These are phyloP conservation scores for Claviceps spartinae DNA, from an alignment of 2,329 filamentous ascomycete genomes.

Conservation along the genomic window DNA sequence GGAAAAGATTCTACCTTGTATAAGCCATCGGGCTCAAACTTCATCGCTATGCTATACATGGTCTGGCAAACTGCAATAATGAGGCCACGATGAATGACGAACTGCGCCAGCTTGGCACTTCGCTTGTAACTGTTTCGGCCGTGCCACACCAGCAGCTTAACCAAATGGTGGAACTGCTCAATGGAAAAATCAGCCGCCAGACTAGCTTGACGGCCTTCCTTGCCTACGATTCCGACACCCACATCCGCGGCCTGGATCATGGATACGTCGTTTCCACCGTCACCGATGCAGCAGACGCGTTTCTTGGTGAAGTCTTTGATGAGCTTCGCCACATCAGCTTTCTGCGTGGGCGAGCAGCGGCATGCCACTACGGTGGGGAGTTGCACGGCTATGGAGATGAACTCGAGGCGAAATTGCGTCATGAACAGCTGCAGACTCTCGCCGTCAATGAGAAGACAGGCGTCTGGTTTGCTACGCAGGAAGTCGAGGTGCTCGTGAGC, in stretches of 20 bases:
- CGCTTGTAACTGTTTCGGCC: slow-evolving; percentile 95
- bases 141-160: slow-evolving; percentile 97
- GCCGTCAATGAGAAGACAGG: slow-evolving; percentile 84
- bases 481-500: slow-evolving; percentile 84
- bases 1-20: slow-evolving; percentile 46
- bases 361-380: slow-evolving; percentile 91
- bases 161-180: slow-evolving; percentile 86
- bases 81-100: slow-evolving; percentile 92
- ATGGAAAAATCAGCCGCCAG: slow-evolving; percentile 95
- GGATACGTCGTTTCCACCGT: slow-evolving; percentile 94
- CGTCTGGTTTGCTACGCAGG: slow-evolving; percentile 73
- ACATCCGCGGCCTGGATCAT: slow-evolving; percentile 99
- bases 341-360: slow-evolving; percentile 91
- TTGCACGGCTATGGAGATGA: slow-evolving; percentile 76
- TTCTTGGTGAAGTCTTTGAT: slow-evolving; percentile 90
- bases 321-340: slow-evolving; percentile 81
- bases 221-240: slow-evolving; percentile 93
- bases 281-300: slow-evolving; percentile 91
- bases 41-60: slow-evolving; percentile 86
- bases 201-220: slow-evolving; percentile 89
- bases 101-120: slow-evolving; percentile 87
- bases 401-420: slow-evolving; percentile 66
- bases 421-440: slow-evolving; percentile 79
- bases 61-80: slow-evolving; percentile 96
- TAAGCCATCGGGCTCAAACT: slow-evolving; percentile 85